Evolutionary conservation across 1,284 basidiomycete genomes (phyloP), one percentile per base, ranked within the genome.

Genomic region (Irpex lacteus): DNA sequence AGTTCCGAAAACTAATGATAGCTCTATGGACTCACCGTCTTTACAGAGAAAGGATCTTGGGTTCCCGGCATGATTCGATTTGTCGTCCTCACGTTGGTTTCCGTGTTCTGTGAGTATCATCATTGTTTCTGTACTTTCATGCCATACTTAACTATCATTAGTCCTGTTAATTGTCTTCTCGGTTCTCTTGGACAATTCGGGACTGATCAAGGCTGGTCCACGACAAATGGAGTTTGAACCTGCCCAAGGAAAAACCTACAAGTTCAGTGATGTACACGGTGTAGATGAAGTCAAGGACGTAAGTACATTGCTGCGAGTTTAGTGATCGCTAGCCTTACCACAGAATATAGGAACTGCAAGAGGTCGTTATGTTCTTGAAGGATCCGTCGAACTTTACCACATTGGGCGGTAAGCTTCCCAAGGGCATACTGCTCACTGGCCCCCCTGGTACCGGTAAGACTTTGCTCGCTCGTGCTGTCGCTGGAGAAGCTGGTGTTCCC

Each of bases 381-480:
- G 91, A 98, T 74, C 96, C 96, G 4, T 85, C 92, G 15, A 85
- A 87, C 50, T 98, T 98, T 76, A 88, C 92, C 7, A 88, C 89
- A 49, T 85, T 98, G 4, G 96, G 96, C 61, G 96, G 96, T 7
- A 93, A 92, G 75, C 81, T 98, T 19, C 94, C 96, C 1, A 96
- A 96, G 75, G 96, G 96, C 71, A 89, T 98, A 54, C 81, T 98
- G 8, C 84, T 98, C 52, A 96, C 94, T 32, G 95, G 95, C 40
- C 88, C 90, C 37, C 92, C 92, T 34, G 94, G 96, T 70, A 98
- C 97, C 19, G 97, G 97, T 74, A 98, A 98, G 82, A 99, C 97
- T 1, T 88, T 98, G 84, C 84, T 99, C 11, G 97, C 97, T 3
- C 85, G 96, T 65, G 97, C 97, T 9, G 93, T 98, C 5, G 97